Conservation (phyloP, 1,284 basidiomycete genomes). For the Ganoderma leucocontextum region DNA sequence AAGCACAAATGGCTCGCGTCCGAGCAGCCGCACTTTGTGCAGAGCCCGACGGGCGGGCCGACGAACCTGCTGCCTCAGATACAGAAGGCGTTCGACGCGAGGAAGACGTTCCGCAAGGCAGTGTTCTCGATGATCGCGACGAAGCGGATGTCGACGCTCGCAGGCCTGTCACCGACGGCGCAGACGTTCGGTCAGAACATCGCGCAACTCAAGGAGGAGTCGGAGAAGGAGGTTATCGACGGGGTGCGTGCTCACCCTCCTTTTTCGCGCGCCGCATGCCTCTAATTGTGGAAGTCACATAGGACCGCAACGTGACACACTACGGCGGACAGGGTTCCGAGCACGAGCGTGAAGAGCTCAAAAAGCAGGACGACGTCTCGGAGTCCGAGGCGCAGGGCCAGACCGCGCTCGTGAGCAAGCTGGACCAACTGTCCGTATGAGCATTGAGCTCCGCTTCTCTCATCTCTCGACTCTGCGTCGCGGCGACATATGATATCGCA, state of each 20-base stretch:
- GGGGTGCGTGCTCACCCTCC: constrained; percentile 49
- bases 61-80: constrained; percentile 88
- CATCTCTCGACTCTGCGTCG: neutral
- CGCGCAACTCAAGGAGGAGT: constrained; percentile 81
- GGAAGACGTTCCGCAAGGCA: constrained; percentile 88
- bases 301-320: constrained; percentile 54
- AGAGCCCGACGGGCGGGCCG: constrained; percentile 66
- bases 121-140: constrained; percentile 88
- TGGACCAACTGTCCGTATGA: constrained; percentile 33
- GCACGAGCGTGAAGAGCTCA: constrained; percentile 31
- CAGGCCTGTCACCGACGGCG: constrained; percentile 52
- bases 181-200: constrained; percentile 70
- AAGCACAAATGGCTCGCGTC: constrained; percentile 85
- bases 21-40: constrained; percentile 73
- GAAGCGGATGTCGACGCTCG: constrained; percentile 75
- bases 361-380: constrained; percentile 42
- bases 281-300: neutral
- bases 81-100: constrained; percentile 89
- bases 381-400: constrained; percentile 32
- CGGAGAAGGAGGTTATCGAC: constrained; percentile 83
- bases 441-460: constrained; percentile 8
- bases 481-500: constrained; percentile 2
- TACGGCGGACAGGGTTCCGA: constrained; percentile 48
- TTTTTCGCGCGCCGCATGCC: neutral
- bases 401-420: constrained; percentile 31